Evolutionary conservation across 2,329 filamentous ascomycete genomes (phyloP).

Genomic region (Chaetomium olivaceum): DNA sequence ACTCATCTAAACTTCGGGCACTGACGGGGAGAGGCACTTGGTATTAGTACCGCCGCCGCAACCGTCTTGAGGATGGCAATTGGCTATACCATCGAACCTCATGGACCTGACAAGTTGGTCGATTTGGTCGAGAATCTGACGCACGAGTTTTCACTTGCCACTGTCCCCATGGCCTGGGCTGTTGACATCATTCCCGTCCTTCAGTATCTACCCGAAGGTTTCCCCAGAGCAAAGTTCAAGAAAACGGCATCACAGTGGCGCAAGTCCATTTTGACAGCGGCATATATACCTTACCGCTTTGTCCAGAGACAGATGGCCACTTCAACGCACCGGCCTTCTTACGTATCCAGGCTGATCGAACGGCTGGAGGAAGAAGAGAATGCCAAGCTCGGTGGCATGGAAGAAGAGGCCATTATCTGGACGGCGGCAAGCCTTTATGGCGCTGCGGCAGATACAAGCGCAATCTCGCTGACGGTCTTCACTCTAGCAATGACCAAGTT

Average conservation of each 20-base stretch:
- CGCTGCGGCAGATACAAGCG: neutral
- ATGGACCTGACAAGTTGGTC: neutral
- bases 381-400: neutral
- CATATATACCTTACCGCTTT: neutral
- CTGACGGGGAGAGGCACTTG: neutral
- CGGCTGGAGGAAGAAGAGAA: neutral
- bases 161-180: neutral
- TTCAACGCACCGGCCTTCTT: neutral
- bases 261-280: neutral
- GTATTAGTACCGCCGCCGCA: neutral
- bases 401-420: neutral
- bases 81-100: neutral
- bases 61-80: neutral
- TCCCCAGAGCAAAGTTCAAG: neutral
- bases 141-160: neutral
- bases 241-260: neutral
- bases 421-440: neutral
- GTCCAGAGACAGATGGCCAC: neutral
- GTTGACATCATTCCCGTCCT: neutral
- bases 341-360: neutral
- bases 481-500: neutral
- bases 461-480: neutral
- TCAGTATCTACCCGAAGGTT: neutral
- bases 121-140: neutral
- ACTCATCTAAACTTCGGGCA: neutral